Evolutionary conservation across 768 basidiomycete species (phyloP), one percentile per base, ranked within the genome.

Genomic region (Lenzites betulinus): DNA sequence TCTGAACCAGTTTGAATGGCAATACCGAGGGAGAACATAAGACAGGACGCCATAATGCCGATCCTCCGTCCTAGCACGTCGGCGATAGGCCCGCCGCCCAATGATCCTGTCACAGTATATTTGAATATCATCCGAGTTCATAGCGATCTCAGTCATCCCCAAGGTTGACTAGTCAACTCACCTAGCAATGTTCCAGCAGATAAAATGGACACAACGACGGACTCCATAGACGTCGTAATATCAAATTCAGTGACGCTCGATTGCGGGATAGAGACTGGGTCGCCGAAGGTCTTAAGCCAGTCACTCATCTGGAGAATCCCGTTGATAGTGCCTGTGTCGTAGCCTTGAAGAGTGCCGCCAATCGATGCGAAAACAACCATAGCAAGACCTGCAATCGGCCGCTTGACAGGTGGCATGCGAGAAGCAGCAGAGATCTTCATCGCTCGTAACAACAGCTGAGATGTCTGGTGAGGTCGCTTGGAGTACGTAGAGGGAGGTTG

Each of bases 121-220:
- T n/a, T n/a, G n/a, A n/a, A n/a, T n/a, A n/a, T n/a, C n/a, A n/a
- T n/a, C n/a, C n/a, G n/a, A n/a, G n/a, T n/a, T n/a, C n/a, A n/a
- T n/a, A n/a, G n/a, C n/a, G n/a, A n/a, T n/a, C n/a, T n/a, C n/a
- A n/a, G n/a, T n/a, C n/a, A n/a, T n/a, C n/a, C n/a, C n/a, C n/a
- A n/a, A n/a, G n/a, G n/a, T n/a, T n/a, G n/a, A n/a, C n/a, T n/a
- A n/a, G n/a, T n/a, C n/a, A n/a, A n/a, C n/a, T n/a, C 39, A 71
- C 73, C 91, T 62, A 91, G 84, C 79, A 93, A 92, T n/a, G 92
- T 93, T 60, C 92, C 92, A 7, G 88, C 90, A 3, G 90, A 93
- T 30, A 92, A 83, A 67, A 92, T 89, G 42, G 84, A 85, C 38
- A 79, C 69, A 77, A 87, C 75, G 65, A 84, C 77, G 7, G 84